These are phyloP conservation scores for Salisapilia sapeloensis DNA, from an alignment of 352 stramenopile species.

Conservation along the genomic window DNA sequence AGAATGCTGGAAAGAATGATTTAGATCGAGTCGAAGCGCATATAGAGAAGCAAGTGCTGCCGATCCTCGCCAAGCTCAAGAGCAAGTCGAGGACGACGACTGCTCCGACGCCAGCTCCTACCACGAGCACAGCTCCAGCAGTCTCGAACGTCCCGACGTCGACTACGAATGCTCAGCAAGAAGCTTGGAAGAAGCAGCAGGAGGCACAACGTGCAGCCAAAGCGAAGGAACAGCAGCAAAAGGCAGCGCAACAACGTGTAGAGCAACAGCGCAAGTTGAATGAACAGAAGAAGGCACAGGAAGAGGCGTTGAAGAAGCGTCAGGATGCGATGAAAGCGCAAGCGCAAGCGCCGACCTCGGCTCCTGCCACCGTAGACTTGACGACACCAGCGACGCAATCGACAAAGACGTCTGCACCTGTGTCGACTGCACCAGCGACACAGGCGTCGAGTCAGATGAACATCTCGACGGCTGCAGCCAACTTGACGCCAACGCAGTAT, in stretches of 20 bases:
- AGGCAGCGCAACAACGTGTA: conserved; percentile 33
- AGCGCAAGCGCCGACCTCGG: conserved; percentile 2
- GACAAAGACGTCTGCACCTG: conserved; percentile 2
- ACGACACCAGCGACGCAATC: not conserved
- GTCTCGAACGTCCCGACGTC: conserved; percentile 5
- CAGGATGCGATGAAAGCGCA: conserved; percentile 7
- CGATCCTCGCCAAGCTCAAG: conserved; percentile 56
- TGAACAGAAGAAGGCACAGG: conserved; percentile 11
- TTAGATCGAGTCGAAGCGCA: conserved; percentile 66
- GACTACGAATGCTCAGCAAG: conserved; percentile 10
- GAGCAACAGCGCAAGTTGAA: conserved; percentile 6
- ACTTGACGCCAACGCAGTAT: conserved; percentile 48
- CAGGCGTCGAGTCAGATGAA: conserved; percentile 4
- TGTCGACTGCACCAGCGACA: conserved; percentile 5
- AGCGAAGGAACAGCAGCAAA: conserved; percentile 44
- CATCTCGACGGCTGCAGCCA: conserved; percentile 4
- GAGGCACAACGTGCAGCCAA: conserved; percentile 32
- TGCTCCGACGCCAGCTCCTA: conserved; percentile 3
- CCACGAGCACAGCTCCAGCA: conserved; percentile 6
- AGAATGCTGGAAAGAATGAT: conserved; percentile 60
- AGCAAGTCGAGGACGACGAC: conserved; percentile 32
- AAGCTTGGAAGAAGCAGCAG: conserved; percentile 48
- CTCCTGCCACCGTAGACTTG: conserved; percentile 2
- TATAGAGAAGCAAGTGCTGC: conserved; percentile 71
- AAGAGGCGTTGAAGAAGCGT: conserved; percentile 23